Evolutionary conservation across 2,329 filamentous ascomycete species (phyloP), one percentile per base, ranked within the genome.

Genomic region (Orbilia blumenaviensis): DNA sequence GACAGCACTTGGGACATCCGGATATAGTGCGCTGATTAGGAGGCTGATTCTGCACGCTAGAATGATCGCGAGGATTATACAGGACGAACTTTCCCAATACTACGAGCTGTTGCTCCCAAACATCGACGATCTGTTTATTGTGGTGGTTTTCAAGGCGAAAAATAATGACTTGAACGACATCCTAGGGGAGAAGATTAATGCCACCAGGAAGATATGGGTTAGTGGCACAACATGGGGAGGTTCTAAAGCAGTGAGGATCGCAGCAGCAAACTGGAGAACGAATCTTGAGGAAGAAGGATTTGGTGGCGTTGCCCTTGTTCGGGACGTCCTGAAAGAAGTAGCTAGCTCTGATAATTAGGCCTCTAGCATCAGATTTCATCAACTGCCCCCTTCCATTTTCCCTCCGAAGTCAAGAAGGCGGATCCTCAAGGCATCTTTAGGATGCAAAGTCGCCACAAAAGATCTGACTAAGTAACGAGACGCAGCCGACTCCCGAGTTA

Each of bases 261-360:
- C 94, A 0, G 89, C 97, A 44, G 91, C 91, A 41, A 97, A 92
- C 80, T 97, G 93, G 92, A 88, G 88, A 82, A 90, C 92, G 1
- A 86, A 94, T 80, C 86, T 89, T 0, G 85, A 89, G 54, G 86
- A 86, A 74, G 93, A 96, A 81, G 77, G 74, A 14, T 54, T 48
- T 21, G 78, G 67, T 27, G 69, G 78, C 4, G 83, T 90, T 74
- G 83, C 83, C 18, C 82, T 92, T n/a, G 87, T 96, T 14, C 86
- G 84, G 76, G 83, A 85, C 3, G 89, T 94, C 2, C 82, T 96
- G 79, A 83, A 84, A 23, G 80, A 82, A 62, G 85, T 89, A 61
- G 84, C 52, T 18, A 32, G 60, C 25, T 14, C 38, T 21, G n/a
- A 64, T 46, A 32, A 3, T 27, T 68, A 34, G 56, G 4, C 18